Conservation (phyloP, 2,329 filamentous ascomycete species). For the Fusarium nelsonii region DNA sequence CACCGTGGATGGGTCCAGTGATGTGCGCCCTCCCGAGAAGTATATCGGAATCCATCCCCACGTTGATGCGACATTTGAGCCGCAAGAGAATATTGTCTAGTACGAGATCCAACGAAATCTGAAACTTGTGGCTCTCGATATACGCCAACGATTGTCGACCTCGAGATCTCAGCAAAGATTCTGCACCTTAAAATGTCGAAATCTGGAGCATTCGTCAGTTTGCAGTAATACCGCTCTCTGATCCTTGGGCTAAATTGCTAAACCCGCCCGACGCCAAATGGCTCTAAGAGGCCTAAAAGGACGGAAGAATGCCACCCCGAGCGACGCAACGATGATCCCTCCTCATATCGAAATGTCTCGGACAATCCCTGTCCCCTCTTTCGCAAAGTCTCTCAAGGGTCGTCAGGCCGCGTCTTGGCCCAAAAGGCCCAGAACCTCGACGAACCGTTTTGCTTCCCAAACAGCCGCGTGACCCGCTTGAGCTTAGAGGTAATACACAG, state of each 20-base stretch:
- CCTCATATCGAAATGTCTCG: constrained; percentile 19
- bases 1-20: constrained; percentile 14
- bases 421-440: constrained; percentile 6
- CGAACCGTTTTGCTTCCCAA: constrained; percentile 36
- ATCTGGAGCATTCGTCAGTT: constrained; percentile 3
- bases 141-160: constrained; percentile 12
- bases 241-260: constrained; percentile 6
- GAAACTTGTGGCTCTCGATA: constrained; percentile 35
- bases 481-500: not conserved
- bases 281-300: not conserved
- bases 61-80: constrained; percentile 36
- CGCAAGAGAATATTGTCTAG: constrained; percentile 19
- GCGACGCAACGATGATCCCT: constrained; percentile 33
- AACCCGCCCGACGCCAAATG: not conserved
- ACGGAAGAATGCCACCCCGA: constrained; percentile 30
- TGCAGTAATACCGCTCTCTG: constrained; percentile 9
- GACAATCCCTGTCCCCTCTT: constrained; percentile 9
- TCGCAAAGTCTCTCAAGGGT: constrained; percentile 9
- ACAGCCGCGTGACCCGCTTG: constrained; percentile 38
- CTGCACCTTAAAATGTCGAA: not conserved
- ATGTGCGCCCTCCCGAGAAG: constrained; percentile 34
- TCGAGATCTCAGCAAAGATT: constrained; percentile 24
- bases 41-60: constrained; percentile 35
- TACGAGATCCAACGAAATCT: constrained; percentile 7
- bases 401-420: constrained; percentile 15